phyloP scores from a whole-genome alignment of 2,329 filamentous ascomycete genomes.

The Tolypocladium inflatum region DNA sequence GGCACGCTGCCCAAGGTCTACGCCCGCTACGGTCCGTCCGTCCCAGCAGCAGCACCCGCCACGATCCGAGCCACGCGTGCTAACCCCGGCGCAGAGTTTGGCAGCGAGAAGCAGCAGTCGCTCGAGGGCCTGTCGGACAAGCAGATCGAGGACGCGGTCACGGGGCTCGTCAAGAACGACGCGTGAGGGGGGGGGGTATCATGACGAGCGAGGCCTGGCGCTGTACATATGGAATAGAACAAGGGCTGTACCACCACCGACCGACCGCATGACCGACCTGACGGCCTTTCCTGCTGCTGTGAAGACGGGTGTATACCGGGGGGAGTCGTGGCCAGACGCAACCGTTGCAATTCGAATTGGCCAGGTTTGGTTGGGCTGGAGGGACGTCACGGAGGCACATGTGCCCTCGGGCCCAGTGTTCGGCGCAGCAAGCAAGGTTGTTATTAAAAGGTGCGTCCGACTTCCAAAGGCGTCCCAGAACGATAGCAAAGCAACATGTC shows the following conservation, averaged over 20 bases:
- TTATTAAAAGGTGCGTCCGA: neutral
- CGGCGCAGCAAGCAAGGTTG: neutral
- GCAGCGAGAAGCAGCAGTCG: slow-evolving; percentile 46
- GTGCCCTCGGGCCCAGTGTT: neutral
- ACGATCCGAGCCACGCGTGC: neutral
- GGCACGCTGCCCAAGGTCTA: slow-evolving; percentile 80
- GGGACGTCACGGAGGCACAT: neutral
- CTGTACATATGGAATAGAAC: neutral
- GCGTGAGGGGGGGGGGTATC: neutral
- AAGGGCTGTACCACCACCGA: neutral
- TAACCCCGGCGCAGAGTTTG: slow-evolving; percentile 34
- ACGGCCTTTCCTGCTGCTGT: neutral
- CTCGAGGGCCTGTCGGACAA: slow-evolving; percentile 51
- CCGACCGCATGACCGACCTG: neutral
- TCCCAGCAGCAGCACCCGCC: too few relatives aligned
- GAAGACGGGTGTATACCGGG: too few relatives aligned
- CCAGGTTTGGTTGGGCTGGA: neutral
- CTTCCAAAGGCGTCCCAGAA: neutral
- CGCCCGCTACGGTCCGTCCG: slow-evolving; percentile 71
- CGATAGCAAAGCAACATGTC: neutral
- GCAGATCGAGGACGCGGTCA: slow-evolving; percentile 50
- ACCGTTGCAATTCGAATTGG: neutral
- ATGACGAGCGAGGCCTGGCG: neutral
- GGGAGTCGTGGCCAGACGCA: too few relatives aligned
- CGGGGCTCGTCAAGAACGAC: slow-evolving; percentile 38